A percentile compares a stretch with the other conserved stretches of the same genome.
Evolutionary conservation across 352 stramenopile species (phyloP).

Genomic region (Pythium monospermum): DNA sequence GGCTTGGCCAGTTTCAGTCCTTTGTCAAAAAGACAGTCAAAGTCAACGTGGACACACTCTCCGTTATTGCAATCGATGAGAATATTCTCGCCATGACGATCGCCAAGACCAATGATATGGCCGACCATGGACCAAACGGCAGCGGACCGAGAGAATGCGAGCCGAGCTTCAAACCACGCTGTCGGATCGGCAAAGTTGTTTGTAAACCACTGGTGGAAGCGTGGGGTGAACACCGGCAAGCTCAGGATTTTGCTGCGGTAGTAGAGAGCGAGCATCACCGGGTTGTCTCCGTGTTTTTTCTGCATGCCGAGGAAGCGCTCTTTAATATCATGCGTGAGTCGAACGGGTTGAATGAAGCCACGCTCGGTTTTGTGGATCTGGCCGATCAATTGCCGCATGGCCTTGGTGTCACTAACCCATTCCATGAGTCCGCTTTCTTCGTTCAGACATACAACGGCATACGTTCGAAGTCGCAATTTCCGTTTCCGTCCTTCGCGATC

Average conservation of each 20-base stretch:
- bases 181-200: conserved; percentile 97
- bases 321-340: conserved; percentile 78
- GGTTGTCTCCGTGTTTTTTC: conserved; percentile 74
- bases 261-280: conserved; percentile 69
- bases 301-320: conserved; percentile 87
- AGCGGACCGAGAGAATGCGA: conserved; percentile 76
- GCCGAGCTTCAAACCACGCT: conserved; percentile 96
- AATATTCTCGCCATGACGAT: conserved; percentile 99
- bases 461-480: conserved; percentile 95
- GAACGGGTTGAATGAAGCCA: conserved; percentile 74
- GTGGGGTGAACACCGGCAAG: conserved; percentile 84
- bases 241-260: conserved; percentile 66
- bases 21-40: conserved; percentile 99
- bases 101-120: conserved; percentile 91
- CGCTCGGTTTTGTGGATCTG: conserved; percentile 87
- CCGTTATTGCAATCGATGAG: conserved; percentile 96
- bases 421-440: conserved; percentile 99
- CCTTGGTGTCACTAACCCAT: conserved; percentile 98
- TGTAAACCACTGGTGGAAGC: conserved; percentile 99
- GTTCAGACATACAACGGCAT: conserved; percentile 98
- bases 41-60: conserved; percentile 99
- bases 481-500: conserved; percentile 86
- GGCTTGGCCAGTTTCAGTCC: conserved; percentile 93
- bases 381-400: conserved; percentile 86
- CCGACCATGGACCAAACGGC: conserved; percentile 97